Evolutionary conservation across 805 yeast species (phyloP).

Genomic region (Wickerhamomyces bovis): DNA sequence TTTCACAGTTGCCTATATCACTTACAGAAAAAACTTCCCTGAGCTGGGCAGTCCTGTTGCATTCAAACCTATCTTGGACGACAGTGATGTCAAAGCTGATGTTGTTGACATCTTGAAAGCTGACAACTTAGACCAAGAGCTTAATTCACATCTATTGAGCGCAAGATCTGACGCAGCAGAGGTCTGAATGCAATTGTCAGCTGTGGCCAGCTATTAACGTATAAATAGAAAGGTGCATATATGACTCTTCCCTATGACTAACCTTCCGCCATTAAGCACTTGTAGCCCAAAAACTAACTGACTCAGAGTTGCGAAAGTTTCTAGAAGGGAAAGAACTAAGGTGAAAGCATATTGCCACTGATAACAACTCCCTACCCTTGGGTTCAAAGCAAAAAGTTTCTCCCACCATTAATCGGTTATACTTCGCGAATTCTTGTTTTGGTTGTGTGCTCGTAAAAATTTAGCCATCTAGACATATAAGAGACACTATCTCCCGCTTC

Average conservation of each 20-base stretch:
- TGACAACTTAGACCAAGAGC: constrained; percentile 5
- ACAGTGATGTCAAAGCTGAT: constrained; percentile 32
- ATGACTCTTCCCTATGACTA: not conserved
- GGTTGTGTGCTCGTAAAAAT: not conserved
- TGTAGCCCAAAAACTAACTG: not conserved
- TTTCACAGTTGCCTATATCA: constrained; percentile 41
- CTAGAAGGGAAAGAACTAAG: too few relatives aligned
- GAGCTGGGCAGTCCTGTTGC: constrained; percentile 26
- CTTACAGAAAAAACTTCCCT: constrained; percentile 37
- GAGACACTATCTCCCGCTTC: too few relatives aligned
- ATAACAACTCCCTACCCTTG: too few relatives aligned
- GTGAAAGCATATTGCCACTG: too few relatives aligned
- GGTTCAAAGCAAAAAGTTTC: too few relatives aligned
- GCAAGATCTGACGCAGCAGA: not conserved
- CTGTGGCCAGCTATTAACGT: not conserved
- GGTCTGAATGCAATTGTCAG: not conserved
- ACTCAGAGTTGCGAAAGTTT: not conserved
- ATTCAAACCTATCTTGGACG: constrained; percentile 36
- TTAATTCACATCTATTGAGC: not conserved
- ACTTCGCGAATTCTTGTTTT: not conserved
- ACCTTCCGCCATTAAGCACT: not conserved
- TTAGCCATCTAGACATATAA: not conserved
- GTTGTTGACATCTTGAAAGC: constrained; percentile 12
- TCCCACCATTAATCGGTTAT: too few relatives aligned
- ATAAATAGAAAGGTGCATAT: not conserved